Evolutionary conservation across 225 moss, liverwort and hornwort genomes (phyloP).

Genomic region (Pseudisothecium myosuroides): DNA sequence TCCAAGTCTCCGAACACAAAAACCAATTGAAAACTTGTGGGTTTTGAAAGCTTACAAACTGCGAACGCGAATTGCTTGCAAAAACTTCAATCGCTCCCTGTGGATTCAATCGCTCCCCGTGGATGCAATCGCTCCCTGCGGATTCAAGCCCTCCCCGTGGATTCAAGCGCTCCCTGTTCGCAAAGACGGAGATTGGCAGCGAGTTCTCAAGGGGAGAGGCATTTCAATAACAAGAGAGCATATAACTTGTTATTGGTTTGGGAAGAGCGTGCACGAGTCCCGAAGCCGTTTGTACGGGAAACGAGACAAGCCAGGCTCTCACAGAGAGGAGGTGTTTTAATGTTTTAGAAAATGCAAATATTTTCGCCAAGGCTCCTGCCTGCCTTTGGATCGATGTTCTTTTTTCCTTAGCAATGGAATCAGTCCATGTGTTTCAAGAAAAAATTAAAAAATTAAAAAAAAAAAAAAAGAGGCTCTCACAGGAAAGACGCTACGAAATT

Average conservation of each 20-base stretch:
- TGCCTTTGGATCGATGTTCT: no score
- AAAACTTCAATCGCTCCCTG: not conserved
- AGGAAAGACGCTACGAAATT: no score
- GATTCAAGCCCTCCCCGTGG: not conserved
- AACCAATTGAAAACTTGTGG: not conserved
- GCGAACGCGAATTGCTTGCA: not conserved
- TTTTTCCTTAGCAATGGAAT: no score
- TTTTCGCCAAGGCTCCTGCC: no score
- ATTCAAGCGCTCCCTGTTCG: not conserved
- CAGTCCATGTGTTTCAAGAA: no score
- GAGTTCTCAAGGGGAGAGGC: no score
- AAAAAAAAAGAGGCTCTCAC: not conserved
- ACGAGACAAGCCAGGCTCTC: not conserved
- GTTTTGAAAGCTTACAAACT: not conserved
- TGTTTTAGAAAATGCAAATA: no score
- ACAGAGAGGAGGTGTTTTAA: no score
- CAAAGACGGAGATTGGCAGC: not conserved
- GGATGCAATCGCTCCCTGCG: not conserved
- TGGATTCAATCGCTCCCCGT: not conserved
- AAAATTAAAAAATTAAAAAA: no score
- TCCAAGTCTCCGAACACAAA: not conserved
- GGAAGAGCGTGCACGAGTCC: no score
- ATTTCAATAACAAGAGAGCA: no score
- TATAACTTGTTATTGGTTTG: not conserved
- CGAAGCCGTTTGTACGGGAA: no score